Evolutionary conservation across 257 asterid genomes (phyloP).

Genomic region (Solanum chilense): DNA sequence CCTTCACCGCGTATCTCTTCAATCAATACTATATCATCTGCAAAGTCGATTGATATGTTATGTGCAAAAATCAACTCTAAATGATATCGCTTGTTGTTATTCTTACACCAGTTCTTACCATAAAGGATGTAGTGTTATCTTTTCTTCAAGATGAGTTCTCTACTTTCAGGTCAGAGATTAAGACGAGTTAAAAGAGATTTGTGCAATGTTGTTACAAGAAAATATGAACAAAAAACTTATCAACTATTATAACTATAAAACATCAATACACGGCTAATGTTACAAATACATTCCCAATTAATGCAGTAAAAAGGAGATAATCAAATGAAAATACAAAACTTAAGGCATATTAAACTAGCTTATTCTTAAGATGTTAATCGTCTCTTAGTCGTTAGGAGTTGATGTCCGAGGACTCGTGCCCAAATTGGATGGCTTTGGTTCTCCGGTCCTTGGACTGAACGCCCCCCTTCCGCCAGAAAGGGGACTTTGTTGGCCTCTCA

Average conservation of each 20-base stretch:
- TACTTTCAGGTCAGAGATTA: background rate
- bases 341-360: background rate
- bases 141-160: background rate
- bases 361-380: background rate
- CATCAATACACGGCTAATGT: background rate
- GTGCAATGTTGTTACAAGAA: background rate
- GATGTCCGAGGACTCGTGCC: constrained; percentile 38
- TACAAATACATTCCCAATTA: background rate
- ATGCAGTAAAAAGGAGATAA: background rate
- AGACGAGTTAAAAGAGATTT: background rate
- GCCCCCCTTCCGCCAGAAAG: constrained; percentile 22
- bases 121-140: background rate
- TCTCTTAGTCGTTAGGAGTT: constrained; percentile 8
- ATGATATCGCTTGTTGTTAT: background rate
- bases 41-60: background rate
- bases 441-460: constrained; percentile 44
- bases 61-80: background rate
- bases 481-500: constrained; percentile 35
- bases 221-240: background rate
- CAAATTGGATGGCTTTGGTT: constrained; percentile 35
- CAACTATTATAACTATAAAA: background rate
- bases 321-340: background rate
- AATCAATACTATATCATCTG: background rate
- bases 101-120: background rate
- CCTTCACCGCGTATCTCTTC: background rate